Conservation (phyloP, 805 yeast genomes). For the Suhomyces sp. region DNA sequence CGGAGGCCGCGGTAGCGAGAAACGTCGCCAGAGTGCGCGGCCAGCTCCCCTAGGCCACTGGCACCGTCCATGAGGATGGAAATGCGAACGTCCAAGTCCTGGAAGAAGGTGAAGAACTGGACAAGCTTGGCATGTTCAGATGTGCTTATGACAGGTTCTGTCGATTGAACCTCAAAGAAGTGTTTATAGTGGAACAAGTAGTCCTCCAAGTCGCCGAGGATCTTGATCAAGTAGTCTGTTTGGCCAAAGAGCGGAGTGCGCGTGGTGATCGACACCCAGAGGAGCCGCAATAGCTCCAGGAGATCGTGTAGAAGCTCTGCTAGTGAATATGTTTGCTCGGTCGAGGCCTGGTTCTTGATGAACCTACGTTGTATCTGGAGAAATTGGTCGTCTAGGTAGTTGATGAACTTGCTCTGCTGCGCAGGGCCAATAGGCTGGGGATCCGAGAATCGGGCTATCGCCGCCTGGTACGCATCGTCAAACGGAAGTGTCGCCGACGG, state of each 20-base stretch:
- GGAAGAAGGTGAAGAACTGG: slow-evolving; percentile 26
- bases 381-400: slow-evolving; percentile 53
- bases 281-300: slow-evolving; percentile 46
- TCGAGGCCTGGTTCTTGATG: slow-evolving; percentile 37
- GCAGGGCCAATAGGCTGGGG: slow-evolving; percentile 10
- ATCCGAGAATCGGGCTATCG: slow-evolving; percentile 12
- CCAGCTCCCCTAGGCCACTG: background rate
- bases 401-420: slow-evolving; percentile 57
- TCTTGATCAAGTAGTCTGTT: slow-evolving; percentile 54
- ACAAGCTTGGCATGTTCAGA: slow-evolving; percentile 12
- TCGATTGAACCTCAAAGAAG: slow-evolving; percentile 10
- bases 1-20: background rate
- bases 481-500: slow-evolving; percentile 24
- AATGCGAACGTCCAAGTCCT: slow-evolving; percentile 34
- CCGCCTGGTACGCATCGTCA: slow-evolving; percentile 23
- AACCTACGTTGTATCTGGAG: slow-evolving; percentile 55
- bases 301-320: slow-evolving; percentile 43
- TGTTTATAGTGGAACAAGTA: slow-evolving; percentile 40
- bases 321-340: slow-evolving; percentile 20
- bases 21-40: background rate
- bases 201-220: slow-evolving; percentile 67
- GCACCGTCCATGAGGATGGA: slow-evolving; percentile 26
- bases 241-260: slow-evolving; percentile 50
- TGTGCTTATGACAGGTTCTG: slow-evolving; percentile 5
- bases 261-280: slow-evolving; percentile 56